Base-by-base conservation (phyloP, 2,329 filamentous ascomycete species). In the Lecanoromycetidae sp. region DNA sequence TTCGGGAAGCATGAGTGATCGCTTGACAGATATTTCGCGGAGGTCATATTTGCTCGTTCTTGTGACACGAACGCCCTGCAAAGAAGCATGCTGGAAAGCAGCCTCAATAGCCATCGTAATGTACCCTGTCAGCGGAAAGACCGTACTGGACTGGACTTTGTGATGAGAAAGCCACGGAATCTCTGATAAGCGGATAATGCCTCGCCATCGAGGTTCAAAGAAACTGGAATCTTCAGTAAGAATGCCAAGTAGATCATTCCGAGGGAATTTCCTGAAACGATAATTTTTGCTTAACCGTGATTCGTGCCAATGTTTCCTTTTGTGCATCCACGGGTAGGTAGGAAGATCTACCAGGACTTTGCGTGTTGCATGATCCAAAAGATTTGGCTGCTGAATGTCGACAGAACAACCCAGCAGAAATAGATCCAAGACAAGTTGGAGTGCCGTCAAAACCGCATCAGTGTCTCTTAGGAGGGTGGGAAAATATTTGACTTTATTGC, bases 51-150 rank as follows among this genome's bases (percentile, higher is more conserved):
- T 8, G n/a, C n/a, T 8, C n/a, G 27, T 8, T n/a, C 8, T 8
- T 30, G 8, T n/a, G n/a, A 30, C 27, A 30, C n/a, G 8, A 8
- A 8, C 8, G 8, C 27, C 32, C 35, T 25, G 36, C 3, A 57
- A 52, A 1, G 50, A 13, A 3, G 58, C 55, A 3, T 54, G 56
- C 44, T 58, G 54, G 2, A 17, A 33, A 2, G 48, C 39, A 7
- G 60, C 62, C 43, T 63, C 59, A 2, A 60, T 55, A 2, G 55
- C 57, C 56, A 62, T 61, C 6, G 43, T 45, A 17, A 64, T 45
- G 32, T 60, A 59, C 2, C 57, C 62, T 1, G 60, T 59, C 1
- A 50, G 57, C 2, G 62, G 62, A 20, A 51, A 51, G 8, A 49
- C 27, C 3, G 64, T 61, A 26, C 10, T 19, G n/a, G 9, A 13